Evolutionary conservation across 2,329 filamentous ascomycete genomes (phyloP).

Genomic region (Arthrobotrys pseudoclavata): DNA sequence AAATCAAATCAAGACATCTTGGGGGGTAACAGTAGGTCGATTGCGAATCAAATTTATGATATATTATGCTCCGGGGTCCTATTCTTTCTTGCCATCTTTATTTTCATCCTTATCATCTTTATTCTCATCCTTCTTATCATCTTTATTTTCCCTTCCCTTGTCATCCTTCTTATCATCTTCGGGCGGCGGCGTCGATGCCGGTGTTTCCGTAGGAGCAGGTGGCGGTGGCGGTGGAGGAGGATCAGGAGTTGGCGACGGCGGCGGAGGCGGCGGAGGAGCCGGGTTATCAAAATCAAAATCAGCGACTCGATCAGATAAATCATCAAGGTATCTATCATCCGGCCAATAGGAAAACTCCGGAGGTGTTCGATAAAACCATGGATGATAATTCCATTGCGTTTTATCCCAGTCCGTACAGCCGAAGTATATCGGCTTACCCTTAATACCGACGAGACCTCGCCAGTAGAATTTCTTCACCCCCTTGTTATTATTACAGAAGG

Average conservation of each 20-base stretch:
- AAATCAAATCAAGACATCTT: neutral
- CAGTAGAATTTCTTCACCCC: neutral
- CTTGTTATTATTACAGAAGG: neutral
- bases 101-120: neutral
- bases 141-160: neutral
- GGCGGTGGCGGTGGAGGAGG: neutral
- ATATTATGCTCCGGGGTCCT: neutral
- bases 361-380: slow-evolving; percentile 20
- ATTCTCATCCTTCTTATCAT: too few relatives aligned
- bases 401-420: neutral
- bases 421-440: slow-evolving; percentile 5
- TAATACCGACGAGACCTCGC: slow-evolving; percentile 20
- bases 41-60: neutral
- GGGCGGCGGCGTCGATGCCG: too few relatives aligned
- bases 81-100: neutral
- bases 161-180: neutral
- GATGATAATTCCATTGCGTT: slow-evolving; percentile 22
- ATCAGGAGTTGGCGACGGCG: neutral
- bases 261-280: neutral
- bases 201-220: neutral
- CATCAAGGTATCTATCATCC: neutral
- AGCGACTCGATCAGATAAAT: neutral
- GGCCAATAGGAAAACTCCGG: neutral
- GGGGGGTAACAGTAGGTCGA: neutral
- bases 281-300: slow-evolving; percentile 20